phyloP scores from a whole-genome alignment of 495 filamentous ascomycete species.

The Xylaria palmicola region DNA sequence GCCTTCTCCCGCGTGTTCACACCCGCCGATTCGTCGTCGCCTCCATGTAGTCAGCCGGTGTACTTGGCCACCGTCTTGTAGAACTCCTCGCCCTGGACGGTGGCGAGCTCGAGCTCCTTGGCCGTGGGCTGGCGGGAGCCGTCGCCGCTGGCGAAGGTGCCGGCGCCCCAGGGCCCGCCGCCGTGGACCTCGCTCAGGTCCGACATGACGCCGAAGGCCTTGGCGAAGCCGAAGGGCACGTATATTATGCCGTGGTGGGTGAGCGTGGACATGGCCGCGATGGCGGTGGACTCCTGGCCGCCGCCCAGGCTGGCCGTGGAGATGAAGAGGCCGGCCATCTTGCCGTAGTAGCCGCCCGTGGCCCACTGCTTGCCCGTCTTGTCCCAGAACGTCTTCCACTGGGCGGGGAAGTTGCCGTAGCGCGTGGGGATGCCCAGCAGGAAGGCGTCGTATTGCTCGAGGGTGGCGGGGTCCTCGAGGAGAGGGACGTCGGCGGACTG shows the following conservation, averaged over 20 bases:
- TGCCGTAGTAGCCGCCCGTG: conserved; percentile 76
- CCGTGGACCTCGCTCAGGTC: conserved; percentile 77
- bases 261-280: conserved; percentile 83
- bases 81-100: conserved; percentile 81
- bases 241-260: conserved; percentile 94
- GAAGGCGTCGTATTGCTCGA: conserved; percentile 85
- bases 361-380: conserved; percentile 72
- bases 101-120: conserved; percentile 75
- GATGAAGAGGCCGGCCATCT: conserved; percentile 91
- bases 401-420: conserved; percentile 96
- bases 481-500: conserved; percentile 68
- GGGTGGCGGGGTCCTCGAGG: conserved; percentile 58
- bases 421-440: conserved; percentile 97
- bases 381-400: conserved; percentile 93
- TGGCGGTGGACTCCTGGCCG: conserved; percentile 87
- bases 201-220: conserved; percentile 64
- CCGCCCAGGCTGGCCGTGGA: conserved; percentile 79
- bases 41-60: conserved; percentile 85
- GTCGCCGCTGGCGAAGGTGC: conserved; percentile 79
- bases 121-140: conserved; percentile 77
- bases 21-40: conserved; percentile 35
- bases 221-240: conserved; percentile 91
- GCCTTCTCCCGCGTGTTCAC: too few relatives aligned
- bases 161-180: conserved; percentile 89
- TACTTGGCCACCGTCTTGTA: conserved; percentile 74